Base-by-base conservation (phyloP, 257 asterid genomes). In the Solanum habrochaites region DNA sequence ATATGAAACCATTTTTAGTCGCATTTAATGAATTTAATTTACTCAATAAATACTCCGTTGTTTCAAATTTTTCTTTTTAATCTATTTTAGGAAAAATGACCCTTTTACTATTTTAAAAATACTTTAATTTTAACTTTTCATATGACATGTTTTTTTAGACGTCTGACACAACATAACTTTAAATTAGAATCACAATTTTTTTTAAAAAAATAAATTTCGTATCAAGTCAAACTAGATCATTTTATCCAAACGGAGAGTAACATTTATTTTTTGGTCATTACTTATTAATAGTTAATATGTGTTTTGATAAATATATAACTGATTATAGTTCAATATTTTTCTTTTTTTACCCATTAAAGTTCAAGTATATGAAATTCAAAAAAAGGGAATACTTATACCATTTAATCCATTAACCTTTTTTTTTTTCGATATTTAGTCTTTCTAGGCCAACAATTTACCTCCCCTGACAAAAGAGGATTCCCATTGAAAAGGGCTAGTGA, bases 401-500 rank as follows among this genome's bases (percentile, higher is more conserved):
- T 62, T 62, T 62, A 3, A 62, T 4, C 16, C 14, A 23, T n/a
- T 62, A 62, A n/a, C 15, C 25, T 4, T 4, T 4, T 62, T 62
- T n/a, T 62, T n/a, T 4, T 15, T 75, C 7, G 43, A 21, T n/a
- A 77, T 42, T n/a, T 77, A 42, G 35, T n/a, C 39, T 42, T 8
- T n/a, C 62, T 77, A 77, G 83, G n/a, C 60, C 39, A 42, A 77
- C 62, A 14, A 42, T 71, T 75, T 77, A 77, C 60, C 83, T 77
- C 42, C 42, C 83, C 15, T 13, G 58, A 42, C 20, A n/a, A 75
- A 40, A 75, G 23, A 75, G 83, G 23, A 13, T 40, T 40, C 58
- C 5, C 52, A 4, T 62, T 62, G 3, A 25, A n/a, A 2, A 4
- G 31, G 70, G 31, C 14, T 10, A 62, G 31, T 62, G 70, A 62